Conservation (phyloP, 371 early-diverging fungal species). For the Dinochytrium kinnereticum region DNA sequence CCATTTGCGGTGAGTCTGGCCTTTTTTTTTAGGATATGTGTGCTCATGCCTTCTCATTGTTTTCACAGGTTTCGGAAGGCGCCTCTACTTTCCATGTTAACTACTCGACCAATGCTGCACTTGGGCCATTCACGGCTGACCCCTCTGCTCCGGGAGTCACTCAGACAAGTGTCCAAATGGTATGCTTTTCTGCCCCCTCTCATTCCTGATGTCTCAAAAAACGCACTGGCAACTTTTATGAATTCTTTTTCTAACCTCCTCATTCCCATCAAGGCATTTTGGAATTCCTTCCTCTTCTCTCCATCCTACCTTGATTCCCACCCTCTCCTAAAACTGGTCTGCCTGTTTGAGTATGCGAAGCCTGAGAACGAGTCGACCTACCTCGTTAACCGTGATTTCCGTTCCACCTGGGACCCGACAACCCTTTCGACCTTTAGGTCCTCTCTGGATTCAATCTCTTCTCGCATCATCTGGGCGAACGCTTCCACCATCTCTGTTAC, state of each 20-base stretch:
- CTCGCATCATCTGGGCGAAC: background rate
- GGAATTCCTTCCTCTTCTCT: conserved; percentile 17
- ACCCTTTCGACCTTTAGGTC: conserved; percentile 18
- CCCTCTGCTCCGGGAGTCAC: conserved; percentile 6
- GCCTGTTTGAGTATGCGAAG: conserved; percentile 31
- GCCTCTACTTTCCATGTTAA: conserved; percentile 24
- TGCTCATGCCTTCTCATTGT: background rate
- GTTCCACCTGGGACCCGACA: conserved; percentile 20
- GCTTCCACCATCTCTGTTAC: background rate
- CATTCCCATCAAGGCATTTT: conserved; percentile 4
- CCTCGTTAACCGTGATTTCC: conserved; percentile 26
- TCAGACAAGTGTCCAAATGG: conserved; percentile 7
- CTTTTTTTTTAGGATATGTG: background rate
- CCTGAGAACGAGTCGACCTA: conserved; percentile 19
- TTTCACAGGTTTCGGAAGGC: conserved; percentile 15
- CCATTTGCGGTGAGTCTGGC: conserved; percentile 14
- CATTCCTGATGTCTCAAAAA: background rate
- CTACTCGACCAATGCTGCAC: conserved; percentile 6
- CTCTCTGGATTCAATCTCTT: conserved; percentile 1
- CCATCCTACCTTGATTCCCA: conserved; percentile 19
- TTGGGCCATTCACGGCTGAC: background rate
- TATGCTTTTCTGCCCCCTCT: too few relatives aligned
- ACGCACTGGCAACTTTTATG: background rate
- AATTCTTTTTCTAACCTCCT: too few relatives aligned
- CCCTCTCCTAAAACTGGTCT: conserved; percentile 23